Conservation (phyloP, 2,329 filamentous ascomycete genomes). For the Fusarium tuaranense region DNA sequence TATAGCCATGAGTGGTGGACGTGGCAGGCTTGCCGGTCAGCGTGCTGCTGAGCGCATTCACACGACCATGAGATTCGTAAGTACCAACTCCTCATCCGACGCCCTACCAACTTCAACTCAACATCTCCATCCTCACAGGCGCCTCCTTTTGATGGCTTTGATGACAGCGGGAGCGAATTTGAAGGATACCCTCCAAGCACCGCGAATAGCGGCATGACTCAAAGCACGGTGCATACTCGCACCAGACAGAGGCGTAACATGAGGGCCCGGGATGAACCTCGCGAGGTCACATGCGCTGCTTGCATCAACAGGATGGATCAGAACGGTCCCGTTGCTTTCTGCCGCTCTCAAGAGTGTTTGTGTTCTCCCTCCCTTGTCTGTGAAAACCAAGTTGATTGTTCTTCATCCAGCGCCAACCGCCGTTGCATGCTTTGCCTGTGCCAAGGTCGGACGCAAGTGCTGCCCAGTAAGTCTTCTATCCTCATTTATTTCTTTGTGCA, state of each 20-base stretch:
- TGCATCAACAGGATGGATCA: conserved; percentile 4
- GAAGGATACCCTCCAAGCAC: too few species aligned
- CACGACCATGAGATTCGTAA: not conserved
- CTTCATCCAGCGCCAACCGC: not conserved
- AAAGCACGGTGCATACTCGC: not conserved
- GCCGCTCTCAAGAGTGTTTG: not conserved
- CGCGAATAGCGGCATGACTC: not conserved
- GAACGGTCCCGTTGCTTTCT: not conserved
- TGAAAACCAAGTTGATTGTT: not conserved
- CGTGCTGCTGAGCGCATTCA: not conserved
- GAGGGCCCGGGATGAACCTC: not conserved
- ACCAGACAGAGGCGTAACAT: not conserved
- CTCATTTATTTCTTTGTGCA: too few species aligned
- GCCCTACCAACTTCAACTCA: not conserved
- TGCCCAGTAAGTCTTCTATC: not conserved
- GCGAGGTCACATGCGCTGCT: not conserved
- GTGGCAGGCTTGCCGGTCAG: not conserved
- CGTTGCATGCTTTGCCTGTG: not conserved
- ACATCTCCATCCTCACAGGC: not conserved
- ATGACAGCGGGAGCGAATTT: not conserved
- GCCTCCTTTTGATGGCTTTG: not conserved
- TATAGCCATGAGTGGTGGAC: not conserved
- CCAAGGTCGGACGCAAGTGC: not conserved
- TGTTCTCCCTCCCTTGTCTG: not conserved
- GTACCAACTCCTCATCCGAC: not conserved